Conservation (phyloP, 73 alveolate species). For the Tetrahymena malaccensis region DNA sequence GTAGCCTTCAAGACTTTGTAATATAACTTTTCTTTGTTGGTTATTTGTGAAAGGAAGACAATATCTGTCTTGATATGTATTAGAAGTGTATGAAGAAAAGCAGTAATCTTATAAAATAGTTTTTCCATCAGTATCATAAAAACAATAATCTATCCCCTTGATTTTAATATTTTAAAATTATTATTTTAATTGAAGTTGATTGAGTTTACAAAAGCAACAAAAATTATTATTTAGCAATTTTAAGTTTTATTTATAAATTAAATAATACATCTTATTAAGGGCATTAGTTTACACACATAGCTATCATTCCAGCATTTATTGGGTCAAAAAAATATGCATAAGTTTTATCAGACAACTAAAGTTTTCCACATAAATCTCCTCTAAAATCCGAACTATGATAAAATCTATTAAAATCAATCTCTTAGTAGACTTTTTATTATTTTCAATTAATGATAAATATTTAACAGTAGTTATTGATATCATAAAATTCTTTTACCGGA, state of each 20-base stretch:
- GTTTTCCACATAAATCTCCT: background rate
- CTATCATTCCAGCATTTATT: background rate
- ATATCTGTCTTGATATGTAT: background rate
- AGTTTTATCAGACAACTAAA: background rate
- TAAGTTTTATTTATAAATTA: background rate
- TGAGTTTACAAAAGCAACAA: no score
- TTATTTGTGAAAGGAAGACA: background rate
- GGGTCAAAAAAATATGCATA: background rate
- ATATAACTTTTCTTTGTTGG: background rate
- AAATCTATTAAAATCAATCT: background rate
- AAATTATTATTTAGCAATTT: no score
- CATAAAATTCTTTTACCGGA: background rate
- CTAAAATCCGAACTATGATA: background rate
- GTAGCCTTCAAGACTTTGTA: background rate
- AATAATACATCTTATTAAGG: background rate
- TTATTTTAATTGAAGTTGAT: background rate
- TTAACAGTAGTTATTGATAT: no score
- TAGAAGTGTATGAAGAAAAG: background rate
- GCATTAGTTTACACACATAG: background rate
- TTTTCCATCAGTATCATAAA: background rate
- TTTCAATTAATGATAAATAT: no score
- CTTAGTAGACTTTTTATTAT: background rate
- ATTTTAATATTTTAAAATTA: background rate
- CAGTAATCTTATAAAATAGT: background rate
- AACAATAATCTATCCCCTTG: background rate